Evolutionary conservation across 164 flowering plant species (phyloP), one percentile per base, ranked within the genome.

Genomic region (Sextonia rubra): DNA sequence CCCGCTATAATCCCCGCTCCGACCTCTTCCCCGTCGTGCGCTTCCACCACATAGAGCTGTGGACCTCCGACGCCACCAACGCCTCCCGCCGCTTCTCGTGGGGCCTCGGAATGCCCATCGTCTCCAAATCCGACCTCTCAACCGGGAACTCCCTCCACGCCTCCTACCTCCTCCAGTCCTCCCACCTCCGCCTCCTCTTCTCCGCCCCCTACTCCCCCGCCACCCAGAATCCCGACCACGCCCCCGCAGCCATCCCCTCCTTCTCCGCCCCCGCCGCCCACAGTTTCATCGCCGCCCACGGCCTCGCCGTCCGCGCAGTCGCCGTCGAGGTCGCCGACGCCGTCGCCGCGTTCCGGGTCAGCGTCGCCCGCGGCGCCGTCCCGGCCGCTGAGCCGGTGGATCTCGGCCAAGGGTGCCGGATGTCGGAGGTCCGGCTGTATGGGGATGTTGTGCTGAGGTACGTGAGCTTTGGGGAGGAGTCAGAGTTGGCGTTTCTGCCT

Each of bases 11-110:
- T 73, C 98, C 91, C 20, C 77, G 61, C 37, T 90, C 98, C 24
- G 98, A 93, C 74, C 82, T 80, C 0, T 90, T 91, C 86, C 23
- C 61, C 3, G 90, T 87, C 26, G 79, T 74, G 25, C 81, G 88
- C 2, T 93, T 90, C 92, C 94, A 93, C 87, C 98, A 93, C 76
- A 64, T 93, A 47, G 98, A 93, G 79, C 91, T 93, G 84, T 93
- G 91, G 90, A 83, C 85, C 83, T 69, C 83, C 75, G 98, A 93
- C 76, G 94, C 98, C 69, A 86, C 90, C 82, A 93, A 89, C 78
- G 22, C 80, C 12, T 71, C 88, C 48, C 82, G 83, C 47, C 91
- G 97, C 14, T 93, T 93, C 84, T 87, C 92, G 1, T 86, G 87
- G 88, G 97, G 90, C 1, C 91, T 93, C 73, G 97, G 97, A 71